Percentiles rank a stretch among this genome's conserved stretches.
These are phyloP conservation scores for Domatiomyces globalis DNA, from an alignment of 2,329 filamentous ascomycete species.

Conservation along the genomic window DNA sequence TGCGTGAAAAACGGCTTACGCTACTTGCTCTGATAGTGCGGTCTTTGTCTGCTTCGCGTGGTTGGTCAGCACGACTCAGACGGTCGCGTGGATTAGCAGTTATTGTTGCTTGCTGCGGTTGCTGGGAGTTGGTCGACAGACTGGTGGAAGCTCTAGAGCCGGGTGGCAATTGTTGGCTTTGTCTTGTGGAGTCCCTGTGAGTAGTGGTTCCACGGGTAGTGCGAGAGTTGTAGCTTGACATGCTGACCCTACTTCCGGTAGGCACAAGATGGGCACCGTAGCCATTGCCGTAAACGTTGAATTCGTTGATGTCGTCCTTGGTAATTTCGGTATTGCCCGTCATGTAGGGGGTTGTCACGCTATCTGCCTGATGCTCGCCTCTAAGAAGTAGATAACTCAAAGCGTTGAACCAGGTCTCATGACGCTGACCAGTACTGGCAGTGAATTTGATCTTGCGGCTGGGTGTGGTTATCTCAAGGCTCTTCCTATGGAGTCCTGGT, in stretches of 20 bases:
- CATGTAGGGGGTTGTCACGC: constrained; percentile 32
- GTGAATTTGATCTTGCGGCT: constrained; percentile 87
- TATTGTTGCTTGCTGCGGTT: neutral
- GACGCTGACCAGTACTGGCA: constrained; percentile 78
- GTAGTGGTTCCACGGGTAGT: constrained; percentile 46
- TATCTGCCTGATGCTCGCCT: constrained; percentile 39
- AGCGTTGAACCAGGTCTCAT: constrained; percentile 98
- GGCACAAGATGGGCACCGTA: constrained; percentile 40
- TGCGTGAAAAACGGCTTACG: constrained; percentile 22
- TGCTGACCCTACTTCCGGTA: constrained; percentile 35
- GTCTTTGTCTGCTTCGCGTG: constrained; percentile 34
- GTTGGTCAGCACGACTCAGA: constrained; percentile 26
- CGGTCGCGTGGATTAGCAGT: neutral
- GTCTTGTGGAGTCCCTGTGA: constrained; percentile 25
- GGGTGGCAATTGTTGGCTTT: constrained; percentile 24
- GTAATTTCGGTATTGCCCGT: constrained; percentile 45
- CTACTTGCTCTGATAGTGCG: constrained; percentile 30
- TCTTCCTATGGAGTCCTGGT: constrained; percentile 87
- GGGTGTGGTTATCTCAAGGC: constrained; percentile 75
- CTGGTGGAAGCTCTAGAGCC: constrained; percentile 23
- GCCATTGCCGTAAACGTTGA: constrained; percentile 70
- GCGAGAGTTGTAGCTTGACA: constrained; percentile 69
- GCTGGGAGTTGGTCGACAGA: constrained; percentile 20
- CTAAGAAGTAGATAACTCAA: constrained; percentile 82
- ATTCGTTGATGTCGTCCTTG: constrained; percentile 55